Base-by-base conservation (phyloP, 1,139 yeast genomes). In the Nakaseomyces delphensis region DNA sequence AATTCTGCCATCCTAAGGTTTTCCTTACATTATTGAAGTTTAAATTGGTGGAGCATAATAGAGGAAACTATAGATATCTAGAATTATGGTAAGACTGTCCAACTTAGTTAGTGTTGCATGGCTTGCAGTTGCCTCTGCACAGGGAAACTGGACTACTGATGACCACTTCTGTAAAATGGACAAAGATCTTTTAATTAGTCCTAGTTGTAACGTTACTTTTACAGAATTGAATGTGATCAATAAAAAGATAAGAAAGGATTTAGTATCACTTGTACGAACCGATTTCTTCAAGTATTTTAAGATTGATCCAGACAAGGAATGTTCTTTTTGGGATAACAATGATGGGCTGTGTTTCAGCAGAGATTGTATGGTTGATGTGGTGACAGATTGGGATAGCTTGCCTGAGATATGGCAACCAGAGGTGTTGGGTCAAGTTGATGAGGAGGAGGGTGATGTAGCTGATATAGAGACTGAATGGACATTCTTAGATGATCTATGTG, bases 301-400 rank as follows among this genome's bases (percentile, higher is more conserved):
- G 63, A 74, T 93, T 46, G 85, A 93, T 59, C 69, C 93, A 40
- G 91, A 80, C 59, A 82, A 83, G 52, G 78, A 79, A 59, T 93
- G 99, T 62, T 89, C 94, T 31, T 86, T 87, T 60, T 83, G 93
- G 83, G 76, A 79, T 45, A 83, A 80, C 52, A 84, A 77, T 54
- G 83, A 80, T 21, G 73, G 70, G 1, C 79, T 87, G 60, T 93
- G 99, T 62, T 89, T 94, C 52, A 87, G 93, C 57, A 75, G 87
- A 51, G 85, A 89, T 42, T 93, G 99, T 66, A 95, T 96, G 2
- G 94, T 93, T 25, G 96, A 91, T 62, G 74, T 83, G 55, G 74
- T 71, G 16, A 71, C 69, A 39, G 72, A 70, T 46, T 81, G 86
- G 83, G 70, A 74, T 41, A 77, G 76, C 29, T 71, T 85, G 40